Base-by-base conservation (phyloP, 768 basidiomycete species). In the Psilocybe sp. region DNA sequence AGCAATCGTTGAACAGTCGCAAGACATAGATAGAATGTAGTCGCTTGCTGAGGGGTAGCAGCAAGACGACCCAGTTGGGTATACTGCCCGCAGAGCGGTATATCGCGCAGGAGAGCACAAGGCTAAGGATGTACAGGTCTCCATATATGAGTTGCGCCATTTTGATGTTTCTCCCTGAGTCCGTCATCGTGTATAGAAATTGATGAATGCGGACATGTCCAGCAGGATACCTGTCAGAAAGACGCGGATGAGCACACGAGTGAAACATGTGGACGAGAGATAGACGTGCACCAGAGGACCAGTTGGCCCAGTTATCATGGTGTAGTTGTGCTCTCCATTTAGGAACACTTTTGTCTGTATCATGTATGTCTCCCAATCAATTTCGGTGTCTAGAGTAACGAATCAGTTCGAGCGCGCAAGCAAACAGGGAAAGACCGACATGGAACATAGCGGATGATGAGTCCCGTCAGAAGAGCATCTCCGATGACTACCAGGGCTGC, bases 341-440 rank as follows among this genome's bases (percentile, higher is more conserved):
- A 89, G 59, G 69, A 90, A 93, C 37, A 87, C 64, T 49, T 85
- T 77, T 1, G 89, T 79, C 46, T 98, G 97, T 46, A 86, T 72
- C 84, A 98, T 92, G 64, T 99, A 99, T 0, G 97, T 98, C 61
- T 86, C 80, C 85, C 92, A 98, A 70, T 99, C 97, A 60, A 99
- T 99, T 69, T 99, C 95, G 10, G 97, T 98, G 71, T 95, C 96
- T 98, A 72, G 44, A 46, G 58, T 19, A 14, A 34, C 33, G 16
- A 37, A 23, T 38, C 39, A 36, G 42, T 18, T 35, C 23, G 23
- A n/a, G 46, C 32, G 53, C 63, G 63, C 49, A 44, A 23, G 60
- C 43, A 18, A 31, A 46, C 11, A 38, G 44, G 52, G 53, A 53
- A 32, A 46, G 38, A 46, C 88, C 74, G 58, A 97, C 96, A 98